These are phyloP conservation scores for Talaromyces sp. DNA, from an alignment of 2,329 filamentous ascomycete genomes.

Conservation along the genomic window DNA sequence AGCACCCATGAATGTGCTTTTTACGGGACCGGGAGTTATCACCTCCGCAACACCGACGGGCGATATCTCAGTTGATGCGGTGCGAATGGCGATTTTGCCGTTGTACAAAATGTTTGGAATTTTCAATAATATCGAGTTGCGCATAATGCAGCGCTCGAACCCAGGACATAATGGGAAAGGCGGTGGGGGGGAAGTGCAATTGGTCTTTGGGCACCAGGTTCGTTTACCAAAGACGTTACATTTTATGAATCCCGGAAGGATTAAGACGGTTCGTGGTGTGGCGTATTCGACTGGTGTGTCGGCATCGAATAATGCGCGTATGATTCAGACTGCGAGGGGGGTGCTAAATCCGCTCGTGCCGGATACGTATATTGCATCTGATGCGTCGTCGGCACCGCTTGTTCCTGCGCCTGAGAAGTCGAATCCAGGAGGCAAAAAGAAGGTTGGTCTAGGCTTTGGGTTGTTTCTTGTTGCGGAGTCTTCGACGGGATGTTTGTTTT, in stretches of 20 bases:
- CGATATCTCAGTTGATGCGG: conserved; percentile 88
- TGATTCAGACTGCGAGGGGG: conserved; percentile 87
- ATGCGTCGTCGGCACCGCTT: conserved; percentile 61
- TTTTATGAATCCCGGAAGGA: conserved; percentile 74
- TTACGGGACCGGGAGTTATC: conserved; percentile 88
- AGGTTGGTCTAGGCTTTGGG: conserved; percentile 85
- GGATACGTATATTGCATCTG: conserved; percentile 85
- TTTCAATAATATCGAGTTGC: conserved; percentile 76
- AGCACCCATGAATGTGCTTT: conserved; percentile 81
- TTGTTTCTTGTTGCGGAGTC: conserved; percentile 88
- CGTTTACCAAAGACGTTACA: conserved; percentile 92
- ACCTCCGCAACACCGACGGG: conserved; percentile 79
- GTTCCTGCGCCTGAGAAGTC: conserved; percentile 69
- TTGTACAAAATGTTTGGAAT: conserved; percentile 91
- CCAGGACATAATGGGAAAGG: conserved; percentile 71
- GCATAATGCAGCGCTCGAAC: conserved; percentile 77
- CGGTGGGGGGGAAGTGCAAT: conserved; percentile 87
- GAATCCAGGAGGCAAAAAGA: conserved; percentile 54
- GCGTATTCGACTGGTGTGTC: conserved; percentile 91
- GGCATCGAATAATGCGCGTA: conserved; percentile 87
- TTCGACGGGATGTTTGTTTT: conserved; percentile 82
- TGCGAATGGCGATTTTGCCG: conserved; percentile 88
- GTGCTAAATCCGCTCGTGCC: conserved; percentile 81
- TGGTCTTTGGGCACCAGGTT: conserved; percentile 90
- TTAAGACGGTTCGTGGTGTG: conserved; percentile 87